phyloP scores from a whole-genome alignment of 192 early-diverging fungal genomes.

The Bifiguratus adelaidae region DNA sequence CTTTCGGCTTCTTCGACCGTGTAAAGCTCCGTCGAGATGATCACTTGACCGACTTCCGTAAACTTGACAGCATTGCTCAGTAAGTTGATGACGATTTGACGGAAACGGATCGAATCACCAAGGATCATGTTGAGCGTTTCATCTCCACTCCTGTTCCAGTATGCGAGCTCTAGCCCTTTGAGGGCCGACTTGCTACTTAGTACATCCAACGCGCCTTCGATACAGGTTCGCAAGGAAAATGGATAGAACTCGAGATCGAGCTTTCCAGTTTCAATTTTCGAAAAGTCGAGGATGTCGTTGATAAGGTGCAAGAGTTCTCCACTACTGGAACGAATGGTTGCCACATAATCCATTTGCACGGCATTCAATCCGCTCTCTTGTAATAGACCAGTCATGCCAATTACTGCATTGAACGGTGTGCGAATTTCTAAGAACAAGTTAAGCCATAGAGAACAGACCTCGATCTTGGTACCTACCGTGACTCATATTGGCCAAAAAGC shows the following conservation, averaged over 20 bases:
- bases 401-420: constrained; percentile 70
- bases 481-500: constrained; percentile 71
- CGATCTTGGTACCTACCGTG: constrained; percentile 24
- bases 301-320: constrained; percentile 29
- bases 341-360: constrained; percentile 49
- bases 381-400: constrained; percentile 54
- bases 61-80: constrained; percentile 44
- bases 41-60: neutral
- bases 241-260: constrained; percentile 53
- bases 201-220: constrained; percentile 53
- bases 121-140: constrained; percentile 9
- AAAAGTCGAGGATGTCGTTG: constrained; percentile 42
- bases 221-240: constrained; percentile 31
- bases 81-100: constrained; percentile 40
- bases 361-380: constrained; percentile 61
- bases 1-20: neutral
- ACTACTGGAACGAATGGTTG: constrained; percentile 29
- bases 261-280: constrained; percentile 71
- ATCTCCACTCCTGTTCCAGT: constrained; percentile 36
- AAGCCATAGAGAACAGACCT: neutral
- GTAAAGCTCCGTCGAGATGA: neutral
- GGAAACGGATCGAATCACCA: constrained; percentile 38
- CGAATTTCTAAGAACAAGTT: constrained; percentile 31
- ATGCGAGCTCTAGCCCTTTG: constrained; percentile 46
- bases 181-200: constrained; percentile 46